Evolutionary conservation across 345 rosid species (phyloP), one percentile per base, ranked within the genome.

Genomic region (Reutealis trisperma): DNA sequence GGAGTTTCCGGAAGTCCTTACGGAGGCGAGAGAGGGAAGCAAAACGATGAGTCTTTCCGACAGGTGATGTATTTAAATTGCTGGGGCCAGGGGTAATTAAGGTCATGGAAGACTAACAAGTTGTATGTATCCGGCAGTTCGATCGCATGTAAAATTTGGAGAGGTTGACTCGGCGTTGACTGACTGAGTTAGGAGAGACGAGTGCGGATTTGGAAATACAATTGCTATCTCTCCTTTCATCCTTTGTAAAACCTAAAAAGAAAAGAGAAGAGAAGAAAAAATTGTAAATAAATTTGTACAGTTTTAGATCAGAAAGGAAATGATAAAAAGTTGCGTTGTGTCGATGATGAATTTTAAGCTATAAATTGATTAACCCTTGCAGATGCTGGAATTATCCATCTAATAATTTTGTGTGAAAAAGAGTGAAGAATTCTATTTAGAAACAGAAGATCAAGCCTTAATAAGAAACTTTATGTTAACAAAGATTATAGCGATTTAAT

Each of bases 11-110:
- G 55, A 16, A 75, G 67, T 45, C 66, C 73, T 34, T 42, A 8
- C 1, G 77, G 42, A 37, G 77, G 55, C 19, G 83, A 80, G 30
- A 45, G 61, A 49, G 76, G n/a, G 63, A 77, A 24, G 69, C 78
- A 19, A 79, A 89, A 75, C 4, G 99, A 95, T 16, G 99, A 93
- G 63, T 88, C 98, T 16, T 65, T 93, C 75, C 90, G 89, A 22
- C 89, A 81, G 55, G 94, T 93, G 66, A 95, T 95, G 99, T 92
- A 89, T 88, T 77, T 95, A 49, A 93, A 85, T 75, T 95, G 99
- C 83, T 94, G 98, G 98, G 92, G 94, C 27, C 97, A 89, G 82
- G 88, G 90, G 18, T 80, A 70, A 27, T 27, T 42, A 3, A 3
- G 25, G 4, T 47, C 3, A 10, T 47, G 51, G 51, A 12, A 10